A percentile compares a stretch with the other conserved stretches of the same genome.
These are phyloP conservation scores for Rhamnella rubrinervis DNA, from an alignment of 331 rosid species.

Conservation along the genomic window DNA sequence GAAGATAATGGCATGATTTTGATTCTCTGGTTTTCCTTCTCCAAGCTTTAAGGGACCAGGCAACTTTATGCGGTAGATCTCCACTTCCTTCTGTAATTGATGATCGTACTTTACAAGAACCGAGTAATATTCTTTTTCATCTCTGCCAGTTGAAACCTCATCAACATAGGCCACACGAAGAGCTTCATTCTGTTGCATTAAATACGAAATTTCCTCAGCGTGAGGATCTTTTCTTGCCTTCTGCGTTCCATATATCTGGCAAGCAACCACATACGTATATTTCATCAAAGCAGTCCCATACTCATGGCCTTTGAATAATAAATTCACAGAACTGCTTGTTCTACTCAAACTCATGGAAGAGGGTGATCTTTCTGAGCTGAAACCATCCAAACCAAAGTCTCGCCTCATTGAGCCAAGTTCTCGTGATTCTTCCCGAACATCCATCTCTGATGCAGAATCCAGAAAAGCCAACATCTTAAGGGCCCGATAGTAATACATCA, in stretches of 20 bases:
- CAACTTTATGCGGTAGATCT: constrained; percentile 76
- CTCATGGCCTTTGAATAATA: constrained; percentile 89
- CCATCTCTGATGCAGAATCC: constrained; percentile 96
- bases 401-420: constrained; percentile 74
- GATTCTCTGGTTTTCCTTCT: constrained; percentile 95
- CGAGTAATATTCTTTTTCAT: constrained; percentile 60
- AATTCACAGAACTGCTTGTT: constrained; percentile 55
- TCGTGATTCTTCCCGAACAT: constrained; percentile 79
- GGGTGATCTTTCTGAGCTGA: constrained; percentile 44
- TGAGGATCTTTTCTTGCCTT: constrained; percentile 80
- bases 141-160: constrained; percentile 65
- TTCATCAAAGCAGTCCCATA: constrained; percentile 80
- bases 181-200: constrained; percentile 79
- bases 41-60: constrained; percentile 92
- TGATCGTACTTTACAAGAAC: constrained; percentile 87
- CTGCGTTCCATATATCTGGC: constrained; percentile 90
- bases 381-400: constrained; percentile 45
- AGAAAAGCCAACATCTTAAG: constrained; percentile 91
- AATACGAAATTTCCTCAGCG: constrained; percentile 73
- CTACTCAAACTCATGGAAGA: constrained; percentile 66
- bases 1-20: constrained; percentile 87
- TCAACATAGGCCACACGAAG: constrained; percentile 86
- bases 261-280: constrained; percentile 91
- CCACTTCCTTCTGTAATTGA: constrained; percentile 66
- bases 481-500: constrained; percentile 95